Base-by-base conservation (phyloP, 2,329 filamentous ascomycete species). In the Aschersonia sp. region DNA sequence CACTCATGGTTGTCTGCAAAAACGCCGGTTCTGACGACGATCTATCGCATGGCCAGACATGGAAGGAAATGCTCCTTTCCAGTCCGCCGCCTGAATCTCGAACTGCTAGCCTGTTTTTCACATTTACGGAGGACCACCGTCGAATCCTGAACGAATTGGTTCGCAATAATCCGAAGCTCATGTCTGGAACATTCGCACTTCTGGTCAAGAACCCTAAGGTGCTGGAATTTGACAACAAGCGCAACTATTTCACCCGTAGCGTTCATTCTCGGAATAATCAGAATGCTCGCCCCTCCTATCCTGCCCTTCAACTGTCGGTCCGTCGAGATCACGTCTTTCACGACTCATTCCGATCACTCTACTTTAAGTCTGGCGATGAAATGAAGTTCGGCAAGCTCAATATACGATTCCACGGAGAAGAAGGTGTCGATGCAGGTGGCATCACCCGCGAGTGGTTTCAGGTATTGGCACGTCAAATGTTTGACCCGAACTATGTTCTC, bases 381-480 rank as follows among this genome's bases (percentile, higher is more conserved):
- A 94, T 98, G 80, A 98, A 98, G 68, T 95, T 94, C 62, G 92
- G 94, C 57, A 98, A 98, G 67, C 79, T 98, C 53, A 98, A 89
- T 64, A 94, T 98, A 57, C 83, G 90, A 47, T 98, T 98, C 77
- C 86, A 92, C 56, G 88, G 88, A 35, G 92, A 98, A 68, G 92
- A 98, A 63, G 92, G 94, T 64, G 88, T 98, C 41, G 94, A 98
- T 66, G 92, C 92, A 47, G 94, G 92, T 55, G 92, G 92, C 67
- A 90, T 98, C 44, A 95, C 90, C 39, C 82, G 94, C 59, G 92
- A 98, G 69, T 98, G 94, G 92, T 98, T 98, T 76, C 90, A 95
- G 63, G 90, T 95, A 46, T 83, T 98, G 54, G 83, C 94, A 32
- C 80, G 92, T 51, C 92, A 95, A 60, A 98, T 98, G 92, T 98